phyloP scores from a whole-genome alignment of 306 rosid genomes.

The Medicago truncatula region MtrunA17r5.0-ANR NC_053046.1:6348001-6348500 shows the following conservation, averaged over 20 bases:
- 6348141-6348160: conserved; percentile 58
- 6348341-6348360: conserved; percentile 78
- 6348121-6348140: conserved; percentile 47
- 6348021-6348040: not conserved
- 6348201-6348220: conserved; percentile 38
- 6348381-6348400: conserved; percentile 85
- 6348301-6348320: conserved; percentile 87
- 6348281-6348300: conserved; percentile 76
- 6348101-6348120: conserved; percentile 40
- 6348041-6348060: conserved; percentile 4
- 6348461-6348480: conserved; percentile 85
- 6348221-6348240: not conserved
- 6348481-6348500: conserved; percentile 83
- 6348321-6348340: conserved; percentile 79
- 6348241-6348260: conserved; percentile 7
- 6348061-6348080: conserved; percentile 23
- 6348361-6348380: conserved; percentile 92
- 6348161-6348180: conserved; percentile 32
- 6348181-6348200: conserved; percentile 45
- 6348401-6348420: conserved; percentile 99
- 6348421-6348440: conserved; percentile 83
- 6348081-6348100: conserved; percentile 14
- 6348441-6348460: conserved; percentile 76
- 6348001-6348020: no score
- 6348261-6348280: not conserved